A percentile compares a stretch with the other conserved stretches of the same genome.
These are phyloP conservation scores for Lactarius vividus DNA, from an alignment of 768 basidiomycete species.

Conservation along the genomic window DNA sequence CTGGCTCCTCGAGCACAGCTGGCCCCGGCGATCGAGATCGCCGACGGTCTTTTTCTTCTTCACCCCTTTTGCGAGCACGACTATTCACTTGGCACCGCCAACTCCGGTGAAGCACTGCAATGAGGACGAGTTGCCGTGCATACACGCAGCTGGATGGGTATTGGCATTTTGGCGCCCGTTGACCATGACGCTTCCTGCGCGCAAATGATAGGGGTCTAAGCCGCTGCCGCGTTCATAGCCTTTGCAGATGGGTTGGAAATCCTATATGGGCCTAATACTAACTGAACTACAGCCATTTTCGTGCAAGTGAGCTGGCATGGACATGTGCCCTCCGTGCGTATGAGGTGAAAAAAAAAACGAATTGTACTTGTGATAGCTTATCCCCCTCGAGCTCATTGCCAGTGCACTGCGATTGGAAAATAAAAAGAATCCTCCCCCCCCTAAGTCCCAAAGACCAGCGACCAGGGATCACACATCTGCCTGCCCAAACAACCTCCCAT, in stretches of 20 bases:
- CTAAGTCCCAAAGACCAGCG: not conserved
- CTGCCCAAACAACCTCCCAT: not conserved
- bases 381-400: not conserved
- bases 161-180: not conserved
- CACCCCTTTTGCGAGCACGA: not conserved
- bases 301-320: not conserved
- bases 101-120: slow-evolving; percentile 1
- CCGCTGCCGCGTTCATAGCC: not conserved
- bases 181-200: not conserved
- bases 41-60: not conserved
- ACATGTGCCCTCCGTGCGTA: not conserved
- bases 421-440: not conserved
- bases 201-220: not conserved
- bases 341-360: not conserved
- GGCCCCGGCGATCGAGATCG: not conserved
- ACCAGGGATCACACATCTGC: too few relatives aligned
- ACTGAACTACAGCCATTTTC: not conserved
- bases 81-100: slow-evolving; percentile 16
- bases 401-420: not conserved
- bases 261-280: not conserved
- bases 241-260: not conserved
- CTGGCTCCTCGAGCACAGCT: slow-evolving; percentile 10
- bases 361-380: not conserved
- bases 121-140: slow-evolving; percentile 7
- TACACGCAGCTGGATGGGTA: not conserved